Evolutionary conservation across 2,329 filamentous ascomycete genomes (phyloP).

Genomic region (Colletotrichum tropicicola): DNA sequence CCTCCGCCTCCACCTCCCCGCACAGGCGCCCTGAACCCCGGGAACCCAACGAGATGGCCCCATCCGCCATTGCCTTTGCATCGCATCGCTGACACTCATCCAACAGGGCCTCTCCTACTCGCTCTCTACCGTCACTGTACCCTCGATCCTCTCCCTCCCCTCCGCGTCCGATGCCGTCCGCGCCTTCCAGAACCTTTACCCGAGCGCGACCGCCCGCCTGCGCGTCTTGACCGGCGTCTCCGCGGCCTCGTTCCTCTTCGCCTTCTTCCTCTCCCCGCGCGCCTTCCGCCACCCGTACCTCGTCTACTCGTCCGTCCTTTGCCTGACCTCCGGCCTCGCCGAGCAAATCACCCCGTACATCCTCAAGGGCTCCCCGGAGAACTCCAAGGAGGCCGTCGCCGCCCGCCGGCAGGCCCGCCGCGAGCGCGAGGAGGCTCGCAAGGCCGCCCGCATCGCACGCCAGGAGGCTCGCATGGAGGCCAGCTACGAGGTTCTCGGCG

Average conservation of each 20-base stretch:
- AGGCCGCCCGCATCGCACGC: slow-evolving; percentile 41
- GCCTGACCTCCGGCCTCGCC: slow-evolving; percentile 67
- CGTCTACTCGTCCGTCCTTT: slow-evolving; percentile 81
- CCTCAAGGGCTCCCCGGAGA: slow-evolving; percentile 38
- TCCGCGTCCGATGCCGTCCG: slow-evolving; percentile 76
- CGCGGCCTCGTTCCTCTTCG: slow-evolving; percentile 76
- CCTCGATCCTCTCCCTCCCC: slow-evolving; percentile 82
- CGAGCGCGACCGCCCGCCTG: slow-evolving; percentile 71
- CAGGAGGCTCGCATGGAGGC: slow-evolving; percentile 65
- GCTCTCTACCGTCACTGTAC: slow-evolving; percentile 79
- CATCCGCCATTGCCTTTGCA: neutral
- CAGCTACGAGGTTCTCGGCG: slow-evolving; percentile 75
- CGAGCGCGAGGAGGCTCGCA: slow-evolving; percentile 36
- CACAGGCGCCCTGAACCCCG: neutral
- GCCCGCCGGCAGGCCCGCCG: slow-evolving; percentile 36
- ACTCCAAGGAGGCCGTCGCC: slow-evolving; percentile 36
- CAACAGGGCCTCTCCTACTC: slow-evolving; percentile 89
- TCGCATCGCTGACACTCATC: neutral
- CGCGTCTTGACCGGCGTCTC: slow-evolving; percentile 75
- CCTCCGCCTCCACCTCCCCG: slow-evolving; percentile 23
- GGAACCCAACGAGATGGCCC: too few relatives aligned
- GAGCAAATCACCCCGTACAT: slow-evolving; percentile 58
- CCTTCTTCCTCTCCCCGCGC: slow-evolving; percentile 79
- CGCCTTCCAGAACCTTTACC: slow-evolving; percentile 74
- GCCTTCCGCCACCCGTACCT: slow-evolving; percentile 87